A percentile compares a stretch with the other conserved stretches of the same genome.
phyloP scores from a whole-genome alignment of 257 asterid genomes.

The Solanum etuberosum region DNA sequence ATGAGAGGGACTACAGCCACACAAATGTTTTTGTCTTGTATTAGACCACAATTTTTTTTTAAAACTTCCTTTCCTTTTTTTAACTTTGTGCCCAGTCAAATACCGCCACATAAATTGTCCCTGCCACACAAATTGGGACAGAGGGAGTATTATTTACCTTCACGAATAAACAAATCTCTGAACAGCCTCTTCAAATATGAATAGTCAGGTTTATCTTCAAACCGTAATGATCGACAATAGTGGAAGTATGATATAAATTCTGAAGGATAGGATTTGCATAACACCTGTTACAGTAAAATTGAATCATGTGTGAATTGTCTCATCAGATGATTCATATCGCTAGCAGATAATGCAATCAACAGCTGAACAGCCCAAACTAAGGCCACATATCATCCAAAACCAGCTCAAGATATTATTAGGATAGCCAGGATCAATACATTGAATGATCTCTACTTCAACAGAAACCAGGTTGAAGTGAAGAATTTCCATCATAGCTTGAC shows the following conservation, averaged over 20 bases:
- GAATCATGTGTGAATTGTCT: background rate
- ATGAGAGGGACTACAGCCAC: background rate
- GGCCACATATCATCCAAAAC: background rate
- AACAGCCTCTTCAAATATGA: conserved; percentile 91
- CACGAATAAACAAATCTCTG: conserved; percentile 91
- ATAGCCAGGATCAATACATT: background rate
- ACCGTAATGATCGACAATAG: conserved; percentile 82
- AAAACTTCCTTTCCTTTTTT: background rate
- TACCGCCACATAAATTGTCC: background rate
- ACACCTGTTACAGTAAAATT: conserved; percentile 38
- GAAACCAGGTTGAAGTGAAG: background rate
- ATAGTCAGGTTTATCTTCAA: conserved; percentile 90
- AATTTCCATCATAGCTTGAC: background rate
- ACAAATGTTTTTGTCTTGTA: background rate
- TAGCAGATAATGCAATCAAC: background rate
- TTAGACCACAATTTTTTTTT: background rate
- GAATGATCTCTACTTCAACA: background rate
- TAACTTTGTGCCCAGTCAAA: background rate
- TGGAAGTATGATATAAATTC: conserved; percentile 89
- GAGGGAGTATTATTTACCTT: conserved; percentile 35
- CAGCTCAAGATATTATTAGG: background rate
- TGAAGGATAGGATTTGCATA: conserved; percentile 82
- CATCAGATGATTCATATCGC: background rate
- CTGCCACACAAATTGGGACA: background rate
- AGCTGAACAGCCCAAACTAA: background rate